phyloP scores from a whole-genome alignment of 2,329 filamentous ascomycete species.

The Stachybotrys chlorohalonatus region DNA sequence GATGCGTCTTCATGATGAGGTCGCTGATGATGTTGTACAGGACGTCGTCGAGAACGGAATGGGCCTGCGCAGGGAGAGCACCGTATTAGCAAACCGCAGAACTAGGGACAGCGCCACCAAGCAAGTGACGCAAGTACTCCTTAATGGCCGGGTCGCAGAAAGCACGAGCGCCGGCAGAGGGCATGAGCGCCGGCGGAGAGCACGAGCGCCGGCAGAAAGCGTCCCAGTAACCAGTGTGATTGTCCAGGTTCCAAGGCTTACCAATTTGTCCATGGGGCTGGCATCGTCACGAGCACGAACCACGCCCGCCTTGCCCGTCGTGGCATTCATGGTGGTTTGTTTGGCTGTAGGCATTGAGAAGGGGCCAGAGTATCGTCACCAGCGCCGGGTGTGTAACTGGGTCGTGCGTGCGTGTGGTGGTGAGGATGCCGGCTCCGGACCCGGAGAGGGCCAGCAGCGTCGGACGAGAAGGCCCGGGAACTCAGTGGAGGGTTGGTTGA shows the following conservation, averaged over 20 bases:
- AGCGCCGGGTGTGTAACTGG: not conserved
- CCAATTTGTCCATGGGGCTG: slow-evolving; percentile 48
- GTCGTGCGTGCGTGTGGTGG: slow-evolving; percentile 21
- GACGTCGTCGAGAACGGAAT: slow-evolving; percentile 63
- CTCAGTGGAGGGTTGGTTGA: not conserved
- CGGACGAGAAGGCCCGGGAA: not conserved
- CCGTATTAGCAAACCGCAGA: not conserved
- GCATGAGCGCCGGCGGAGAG: not conserved
- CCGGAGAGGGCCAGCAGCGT: not conserved
- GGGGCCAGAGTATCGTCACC: not conserved
- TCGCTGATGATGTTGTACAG: slow-evolving; percentile 72
- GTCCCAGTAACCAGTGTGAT: slow-evolving; percentile 5
- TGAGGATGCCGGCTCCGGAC: slow-evolving; percentile 16
- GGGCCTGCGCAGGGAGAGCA: slow-evolving; percentile 32
- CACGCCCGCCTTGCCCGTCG: slow-evolving; percentile 47
- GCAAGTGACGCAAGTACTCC: not conserved
- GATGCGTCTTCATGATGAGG: slow-evolving; percentile 64
- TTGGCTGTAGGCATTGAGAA: not conserved
- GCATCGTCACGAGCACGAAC: slow-evolving; percentile 44
- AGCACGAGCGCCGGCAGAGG: not conserved
- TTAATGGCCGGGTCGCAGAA: not conserved
- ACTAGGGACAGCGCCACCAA: not conserved
- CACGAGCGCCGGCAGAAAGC: not conserved
- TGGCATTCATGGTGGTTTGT: slow-evolving; percentile 26
- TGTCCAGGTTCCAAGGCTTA: slow-evolving; percentile 29